These are phyloP conservation scores for Cystobasidium onofrii DNA, from an alignment of 768 basidiomycete species.

Conservation along the genomic window DNA sequence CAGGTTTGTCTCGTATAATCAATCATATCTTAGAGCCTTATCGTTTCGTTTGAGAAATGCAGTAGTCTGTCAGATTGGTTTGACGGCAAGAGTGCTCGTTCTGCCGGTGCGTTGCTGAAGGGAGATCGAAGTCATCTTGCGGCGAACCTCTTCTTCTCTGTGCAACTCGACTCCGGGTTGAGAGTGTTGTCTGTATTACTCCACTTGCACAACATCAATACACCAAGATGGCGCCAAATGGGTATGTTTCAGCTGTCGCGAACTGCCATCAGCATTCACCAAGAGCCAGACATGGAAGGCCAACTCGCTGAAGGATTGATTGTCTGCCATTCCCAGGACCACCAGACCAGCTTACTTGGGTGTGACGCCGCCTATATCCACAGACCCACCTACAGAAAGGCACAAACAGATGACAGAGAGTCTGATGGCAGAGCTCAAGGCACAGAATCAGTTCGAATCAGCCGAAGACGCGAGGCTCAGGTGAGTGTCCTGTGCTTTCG, in stretches of 20 bases:
- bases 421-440: constrained; percentile 80
- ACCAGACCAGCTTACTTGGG: constrained; percentile 32
- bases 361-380: constrained; percentile 59
- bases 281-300: background rate
- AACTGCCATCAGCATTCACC: too few relatives aligned
- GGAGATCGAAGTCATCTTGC: background rate
- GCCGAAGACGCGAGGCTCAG: constrained; percentile 79
- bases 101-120: background rate
- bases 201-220: too few relatives aligned
- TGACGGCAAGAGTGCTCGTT: background rate
- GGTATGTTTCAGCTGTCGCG: background rate
- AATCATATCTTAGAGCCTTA: too few relatives aligned
- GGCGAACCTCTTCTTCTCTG: background rate
- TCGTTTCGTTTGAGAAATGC: too few relatives aligned
- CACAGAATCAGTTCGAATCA: constrained; percentile 78
- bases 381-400: constrained; percentile 32
- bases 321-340: background rate
- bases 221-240: background rate
- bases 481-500: constrained; percentile 51
- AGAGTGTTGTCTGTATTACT: background rate
- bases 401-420: constrained; percentile 65
- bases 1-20: too few relatives aligned
- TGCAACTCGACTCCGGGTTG: background rate
- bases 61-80: background rate
- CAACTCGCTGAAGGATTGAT: background rate